Percentiles rank a stretch among this genome's conserved stretches.
Conservation (phyloP, 164 flowering plant species). For the Tetracentron sinense region DNA sequence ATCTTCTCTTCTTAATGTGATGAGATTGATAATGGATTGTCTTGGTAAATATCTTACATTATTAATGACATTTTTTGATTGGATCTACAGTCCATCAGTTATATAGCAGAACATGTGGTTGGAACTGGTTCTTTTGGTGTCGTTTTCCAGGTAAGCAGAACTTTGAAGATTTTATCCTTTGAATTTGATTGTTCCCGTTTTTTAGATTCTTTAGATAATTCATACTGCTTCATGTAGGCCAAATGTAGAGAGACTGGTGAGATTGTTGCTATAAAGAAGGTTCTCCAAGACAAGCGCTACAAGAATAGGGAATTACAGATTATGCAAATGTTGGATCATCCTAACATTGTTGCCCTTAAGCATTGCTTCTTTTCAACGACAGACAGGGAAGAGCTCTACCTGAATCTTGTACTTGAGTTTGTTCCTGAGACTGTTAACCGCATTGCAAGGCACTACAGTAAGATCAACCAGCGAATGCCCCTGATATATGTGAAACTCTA, state of each 20-base stretch:
- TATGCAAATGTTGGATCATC: constrained; percentile 97
- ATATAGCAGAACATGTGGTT: constrained; percentile 91
- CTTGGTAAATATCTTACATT: constrained; percentile 3
- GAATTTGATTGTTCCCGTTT: too few relatives aligned
- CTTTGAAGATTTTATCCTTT: background rate
- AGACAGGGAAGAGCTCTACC: constrained; percentile 86
- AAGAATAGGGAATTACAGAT: constrained; percentile 95
- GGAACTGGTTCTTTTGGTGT: constrained; percentile 98
- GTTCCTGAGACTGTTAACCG: constrained; percentile 31
- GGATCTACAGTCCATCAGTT: constrained; percentile 58
- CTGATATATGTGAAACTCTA: too few relatives aligned
- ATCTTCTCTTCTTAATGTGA: background rate
- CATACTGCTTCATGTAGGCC: constrained; percentile 45
- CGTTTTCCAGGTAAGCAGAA: constrained; percentile 70
- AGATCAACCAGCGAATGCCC: too few relatives aligned
- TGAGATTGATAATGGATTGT: constrained; percentile 6
- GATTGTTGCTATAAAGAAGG: constrained; percentile 93
- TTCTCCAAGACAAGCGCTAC: constrained; percentile 95
- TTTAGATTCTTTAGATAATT: constrained; percentile 5
- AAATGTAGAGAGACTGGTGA: constrained; percentile 97
- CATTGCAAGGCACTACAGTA: too few relatives aligned
- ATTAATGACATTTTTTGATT: constrained; percentile 9
- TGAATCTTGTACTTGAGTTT: constrained; percentile 91
- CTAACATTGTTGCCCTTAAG: constrained; percentile 82
- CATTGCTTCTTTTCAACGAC: constrained; percentile 86